These are phyloP conservation scores for Trametes coccinea DNA, from an alignment of 768 basidiomycete species.

Conservation along the genomic window DNA sequence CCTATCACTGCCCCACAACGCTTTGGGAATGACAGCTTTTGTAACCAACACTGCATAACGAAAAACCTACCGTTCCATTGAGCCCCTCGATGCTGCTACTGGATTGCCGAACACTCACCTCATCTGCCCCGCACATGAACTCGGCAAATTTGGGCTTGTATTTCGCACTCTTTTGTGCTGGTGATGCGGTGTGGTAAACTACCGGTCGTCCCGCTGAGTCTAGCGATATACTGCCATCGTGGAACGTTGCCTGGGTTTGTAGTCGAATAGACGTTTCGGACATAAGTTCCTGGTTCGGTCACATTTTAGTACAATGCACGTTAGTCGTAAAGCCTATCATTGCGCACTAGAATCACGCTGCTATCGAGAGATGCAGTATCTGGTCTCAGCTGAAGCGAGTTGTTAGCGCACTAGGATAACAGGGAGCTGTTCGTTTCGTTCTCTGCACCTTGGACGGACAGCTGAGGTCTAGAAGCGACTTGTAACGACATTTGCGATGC, in stretches of 20 bases:
- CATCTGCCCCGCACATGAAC: constrained; percentile 63
- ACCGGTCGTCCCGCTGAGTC: constrained; percentile 55
- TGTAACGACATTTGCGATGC: constrained; percentile 71
- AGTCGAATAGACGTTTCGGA: constrained; percentile 64
- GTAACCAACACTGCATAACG: constrained; percentile 66
- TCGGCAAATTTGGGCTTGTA: constrained; percentile 79
- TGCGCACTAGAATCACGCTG: constrained; percentile 60
- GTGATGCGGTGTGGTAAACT: constrained; percentile 45
- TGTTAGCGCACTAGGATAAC: not conserved
- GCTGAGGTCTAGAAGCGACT: constrained; percentile 56
- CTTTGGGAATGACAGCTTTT: constrained; percentile 66
- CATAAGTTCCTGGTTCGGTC: constrained; percentile 60
- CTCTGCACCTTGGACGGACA: constrained; percentile 74
- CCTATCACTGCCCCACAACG: constrained; percentile 72
- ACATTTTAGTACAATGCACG: not conserved
- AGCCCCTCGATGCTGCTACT: no score
- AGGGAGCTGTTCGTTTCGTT: not conserved
- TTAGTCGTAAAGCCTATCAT: not conserved
- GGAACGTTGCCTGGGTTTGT: constrained; percentile 49
- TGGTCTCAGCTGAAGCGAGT: constrained; percentile 38
- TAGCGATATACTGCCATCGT: constrained; percentile 44
- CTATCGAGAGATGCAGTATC: constrained; percentile 52
- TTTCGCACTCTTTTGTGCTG: constrained; percentile 45
- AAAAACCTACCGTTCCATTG: constrained; percentile 52
- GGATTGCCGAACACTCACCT: constrained; percentile 44